phyloP scores from a whole-genome alignment of 2,329 filamentous ascomycete genomes.

The Incumbomyces delicatus region DNA sequence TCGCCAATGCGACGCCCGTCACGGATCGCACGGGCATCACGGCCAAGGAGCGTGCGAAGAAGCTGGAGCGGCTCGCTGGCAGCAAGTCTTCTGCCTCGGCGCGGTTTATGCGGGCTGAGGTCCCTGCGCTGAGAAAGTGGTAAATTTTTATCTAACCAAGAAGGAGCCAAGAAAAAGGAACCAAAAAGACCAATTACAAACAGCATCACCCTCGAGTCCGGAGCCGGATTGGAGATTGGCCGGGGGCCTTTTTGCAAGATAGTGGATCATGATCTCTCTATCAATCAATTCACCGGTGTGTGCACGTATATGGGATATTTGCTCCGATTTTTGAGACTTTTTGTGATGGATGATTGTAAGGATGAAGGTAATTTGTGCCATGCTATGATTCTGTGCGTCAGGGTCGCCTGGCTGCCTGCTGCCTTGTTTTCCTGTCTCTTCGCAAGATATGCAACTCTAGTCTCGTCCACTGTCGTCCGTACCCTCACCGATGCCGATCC shows the following conservation, averaged over 20 bases:
- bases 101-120: constrained; percentile 39
- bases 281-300: background rate
- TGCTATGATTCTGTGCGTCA: no score
- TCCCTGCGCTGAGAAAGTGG: constrained; percentile 41
- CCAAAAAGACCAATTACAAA: background rate
- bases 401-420: no score
- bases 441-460: no score
- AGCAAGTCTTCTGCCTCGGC: constrained; percentile 30
- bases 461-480: no score
- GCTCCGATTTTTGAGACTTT: background rate
- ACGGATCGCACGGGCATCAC: constrained; percentile 73
- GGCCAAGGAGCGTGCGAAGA: constrained; percentile 48
- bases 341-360: no score
- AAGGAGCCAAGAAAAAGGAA: no score
- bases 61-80: constrained; percentile 28
- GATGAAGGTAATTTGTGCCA: no score
- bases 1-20: constrained; percentile 82
- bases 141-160: no score
- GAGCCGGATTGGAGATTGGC: background rate
- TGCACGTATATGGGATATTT: background rate
- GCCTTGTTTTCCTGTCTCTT: no score
- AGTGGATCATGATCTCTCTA: background rate
- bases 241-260: background rate
- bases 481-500: no score
- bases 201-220: background rate